Percentiles rank a stretch among this genome's conserved stretches.
Evolutionary conservation across 2,329 filamentous ascomycete genomes (phyloP).

Genomic region (Fusarium cicatricum): DNA sequence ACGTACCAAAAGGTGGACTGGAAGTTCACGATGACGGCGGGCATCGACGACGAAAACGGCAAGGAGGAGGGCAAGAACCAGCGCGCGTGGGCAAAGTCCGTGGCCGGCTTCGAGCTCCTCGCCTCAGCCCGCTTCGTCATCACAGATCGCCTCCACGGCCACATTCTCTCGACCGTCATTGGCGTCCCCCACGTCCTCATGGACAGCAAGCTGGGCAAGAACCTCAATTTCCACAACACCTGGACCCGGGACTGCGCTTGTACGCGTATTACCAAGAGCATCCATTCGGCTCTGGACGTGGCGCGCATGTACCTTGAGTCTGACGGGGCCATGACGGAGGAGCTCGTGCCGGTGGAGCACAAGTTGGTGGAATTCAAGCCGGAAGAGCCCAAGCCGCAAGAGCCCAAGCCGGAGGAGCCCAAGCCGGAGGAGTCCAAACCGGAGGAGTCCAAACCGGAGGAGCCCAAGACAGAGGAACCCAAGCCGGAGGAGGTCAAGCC

Average conservation of each 20-base stretch:
- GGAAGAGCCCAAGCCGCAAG: too few relatives aligned
- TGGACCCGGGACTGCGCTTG: slow-evolving; percentile 40
- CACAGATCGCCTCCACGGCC: slow-evolving; percentile 40
- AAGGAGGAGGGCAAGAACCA: slow-evolving; percentile 39
- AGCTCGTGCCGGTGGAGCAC: too few relatives aligned
- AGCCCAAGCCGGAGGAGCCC: too few relatives aligned
- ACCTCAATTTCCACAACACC: slow-evolving; percentile 43
- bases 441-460: too few relatives aligned
- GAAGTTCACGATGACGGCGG: slow-evolving; percentile 40
- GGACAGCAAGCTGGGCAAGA: slow-evolving; percentile 43
- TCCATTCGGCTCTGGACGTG: slow-evolving; percentile 35
- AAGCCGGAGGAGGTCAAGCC: too few relatives aligned
- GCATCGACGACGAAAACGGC: slow-evolving; percentile 29
- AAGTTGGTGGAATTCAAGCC: too few relatives aligned
- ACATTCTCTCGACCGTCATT: slow-evolving; percentile 40
- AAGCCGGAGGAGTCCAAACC: too few relatives aligned
- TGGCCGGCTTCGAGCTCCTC: slow-evolving; percentile 39
- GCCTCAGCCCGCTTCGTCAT: slow-evolving; percentile 40
- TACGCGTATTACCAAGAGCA: slow-evolving; percentile 38
- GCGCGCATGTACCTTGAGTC: slow-evolving; percentile 34
- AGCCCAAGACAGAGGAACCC: too few relatives aligned
- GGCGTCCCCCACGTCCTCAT: slow-evolving; percentile 41
- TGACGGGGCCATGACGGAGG: slow-evolving; percentile 17
- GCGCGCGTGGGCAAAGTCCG: slow-evolving; percentile 40
- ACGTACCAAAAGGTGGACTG: slow-evolving; percentile 42